phyloP scores from a whole-genome alignment of 192 early-diverging fungal genomes.

The Coemansia umbellata region DNA sequence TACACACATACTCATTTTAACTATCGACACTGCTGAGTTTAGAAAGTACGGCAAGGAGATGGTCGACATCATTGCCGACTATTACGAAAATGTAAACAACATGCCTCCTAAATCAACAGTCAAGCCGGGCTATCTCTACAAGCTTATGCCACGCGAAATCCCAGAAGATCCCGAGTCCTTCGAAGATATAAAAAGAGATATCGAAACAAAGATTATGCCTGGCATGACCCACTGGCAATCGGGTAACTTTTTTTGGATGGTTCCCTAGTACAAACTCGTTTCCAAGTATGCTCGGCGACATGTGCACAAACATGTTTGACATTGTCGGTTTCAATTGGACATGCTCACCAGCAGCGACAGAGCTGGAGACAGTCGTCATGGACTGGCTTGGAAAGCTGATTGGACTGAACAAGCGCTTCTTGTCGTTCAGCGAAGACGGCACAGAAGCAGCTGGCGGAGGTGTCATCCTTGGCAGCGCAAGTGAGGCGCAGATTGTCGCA shows the following conservation, averaged over 20 bases:
- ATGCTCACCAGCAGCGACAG: conserved; percentile 52
- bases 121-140: conserved; percentile 51
- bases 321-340: conserved; percentile 50
- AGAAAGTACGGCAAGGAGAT: conserved; percentile 49
- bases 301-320: conserved; percentile 55
- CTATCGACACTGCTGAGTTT: conserved; percentile 45
- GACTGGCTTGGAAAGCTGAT: conserved; percentile 56
- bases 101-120: conserved; percentile 44
- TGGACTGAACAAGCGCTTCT: conserved; percentile 43
- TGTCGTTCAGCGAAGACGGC: conserved; percentile 13
- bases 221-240: conserved; percentile 63
- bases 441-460: conserved; percentile 48
- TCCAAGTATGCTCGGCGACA: conserved; percentile 54
- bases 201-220: conserved; percentile 53
- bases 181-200: conserved; percentile 24
- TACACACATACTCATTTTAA: not conserved
- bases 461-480: conserved; percentile 55
- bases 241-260: conserved; percentile 55
- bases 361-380: conserved; percentile 52
- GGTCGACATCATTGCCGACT: conserved; percentile 52
- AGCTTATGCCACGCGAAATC: conserved; percentile 39
- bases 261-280: conserved; percentile 48
- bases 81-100: conserved; percentile 50
- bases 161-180: conserved; percentile 41
- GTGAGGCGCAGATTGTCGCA: conserved; percentile 47